phyloP scores from a whole-genome alignment of 257 asterid genomes.

The Jacaranda copaia region DNA sequence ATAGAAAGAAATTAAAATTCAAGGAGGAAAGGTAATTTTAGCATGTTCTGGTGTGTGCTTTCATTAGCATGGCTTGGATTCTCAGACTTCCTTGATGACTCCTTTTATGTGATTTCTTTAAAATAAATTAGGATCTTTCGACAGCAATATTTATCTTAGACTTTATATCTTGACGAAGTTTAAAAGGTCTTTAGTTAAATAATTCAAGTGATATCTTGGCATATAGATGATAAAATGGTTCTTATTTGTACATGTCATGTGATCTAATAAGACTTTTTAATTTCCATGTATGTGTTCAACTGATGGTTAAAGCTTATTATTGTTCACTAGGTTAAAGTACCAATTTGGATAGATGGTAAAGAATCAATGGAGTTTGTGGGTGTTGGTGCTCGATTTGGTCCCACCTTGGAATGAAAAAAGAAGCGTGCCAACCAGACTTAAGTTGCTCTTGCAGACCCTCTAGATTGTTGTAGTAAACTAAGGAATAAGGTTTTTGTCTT shows the following conservation, averaged over 20 bases:
- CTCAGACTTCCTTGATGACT: no score
- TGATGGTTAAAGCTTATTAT: conserved; percentile 24
- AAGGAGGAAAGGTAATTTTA: background rate
- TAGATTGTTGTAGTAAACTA: conserved; percentile 71
- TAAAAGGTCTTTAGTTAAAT: background rate
- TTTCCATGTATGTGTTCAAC: conserved; percentile 1
- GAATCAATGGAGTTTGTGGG: conserved; percentile 77
- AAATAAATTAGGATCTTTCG: background rate
- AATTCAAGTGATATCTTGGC: background rate
- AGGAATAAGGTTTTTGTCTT: conserved; percentile 57
- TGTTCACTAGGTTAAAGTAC: conserved; percentile 66
- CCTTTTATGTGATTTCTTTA: no score
- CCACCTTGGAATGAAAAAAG: conserved; percentile 77
- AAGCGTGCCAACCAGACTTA: conserved; percentile 72
- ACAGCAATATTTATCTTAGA: background rate
- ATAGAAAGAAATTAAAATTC: background rate
- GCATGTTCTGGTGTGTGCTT: background rate
- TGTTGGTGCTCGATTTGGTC: conserved; percentile 86
- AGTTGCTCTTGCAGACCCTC: conserved; percentile 75
- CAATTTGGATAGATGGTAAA: conserved; percentile 63
- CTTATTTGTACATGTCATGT: background rate
- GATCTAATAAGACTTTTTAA: background rate
- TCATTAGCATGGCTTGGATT: no score
- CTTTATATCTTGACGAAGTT: background rate
- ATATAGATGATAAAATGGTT: background rate